phyloP scores from a whole-genome alignment of 129 eudicot species.

The Chrysanthemum lavandulifolium region DNA sequence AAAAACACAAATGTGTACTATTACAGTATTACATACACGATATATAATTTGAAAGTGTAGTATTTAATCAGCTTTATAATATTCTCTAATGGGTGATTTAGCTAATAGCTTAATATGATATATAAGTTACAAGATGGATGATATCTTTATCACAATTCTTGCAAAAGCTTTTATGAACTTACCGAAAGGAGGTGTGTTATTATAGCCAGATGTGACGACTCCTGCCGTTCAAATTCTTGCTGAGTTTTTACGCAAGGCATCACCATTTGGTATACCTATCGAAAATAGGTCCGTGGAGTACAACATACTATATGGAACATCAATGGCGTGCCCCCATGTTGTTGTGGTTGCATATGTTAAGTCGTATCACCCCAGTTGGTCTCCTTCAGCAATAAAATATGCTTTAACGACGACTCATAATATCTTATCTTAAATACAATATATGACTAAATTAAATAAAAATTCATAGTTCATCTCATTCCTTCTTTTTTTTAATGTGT shows the following conservation, averaged over 20 bases:
- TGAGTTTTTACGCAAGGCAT: slow-evolving; percentile 10
- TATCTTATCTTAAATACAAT: not conserved
- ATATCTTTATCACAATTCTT: too few relatives aligned
- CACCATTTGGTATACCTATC: not conserved
- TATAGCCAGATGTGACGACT: slow-evolving; percentile 38
- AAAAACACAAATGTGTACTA: too few relatives aligned
- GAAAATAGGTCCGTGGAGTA: slow-evolving; percentile 15
- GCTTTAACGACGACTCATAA: slow-evolving; percentile 34
- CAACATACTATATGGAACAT: slow-evolving; percentile 24
- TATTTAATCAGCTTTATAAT: too few relatives aligned
- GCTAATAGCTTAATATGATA: too few relatives aligned
- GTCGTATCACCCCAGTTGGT: slow-evolving; percentile 27
- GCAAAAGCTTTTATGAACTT: too few relatives aligned
- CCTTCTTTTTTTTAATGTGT: not conserved
- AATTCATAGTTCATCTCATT: too few relatives aligned
- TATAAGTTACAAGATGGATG: too few relatives aligned
- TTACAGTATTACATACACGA: too few relatives aligned
- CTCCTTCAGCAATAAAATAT: slow-evolving; percentile 31
- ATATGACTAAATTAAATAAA: not conserved
- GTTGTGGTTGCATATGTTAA: slow-evolving; percentile 31
- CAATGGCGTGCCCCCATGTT: slow-evolving; percentile 32
- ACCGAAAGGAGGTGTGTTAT: too few relatives aligned
- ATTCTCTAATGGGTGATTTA: too few relatives aligned
- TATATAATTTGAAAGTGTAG: too few relatives aligned
- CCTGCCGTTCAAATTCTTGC: slow-evolving; percentile 15